Evolutionary conservation across 2,329 filamentous ascomycete genomes (phyloP).

Genomic region (Tolypocladium inflatum): DNA sequence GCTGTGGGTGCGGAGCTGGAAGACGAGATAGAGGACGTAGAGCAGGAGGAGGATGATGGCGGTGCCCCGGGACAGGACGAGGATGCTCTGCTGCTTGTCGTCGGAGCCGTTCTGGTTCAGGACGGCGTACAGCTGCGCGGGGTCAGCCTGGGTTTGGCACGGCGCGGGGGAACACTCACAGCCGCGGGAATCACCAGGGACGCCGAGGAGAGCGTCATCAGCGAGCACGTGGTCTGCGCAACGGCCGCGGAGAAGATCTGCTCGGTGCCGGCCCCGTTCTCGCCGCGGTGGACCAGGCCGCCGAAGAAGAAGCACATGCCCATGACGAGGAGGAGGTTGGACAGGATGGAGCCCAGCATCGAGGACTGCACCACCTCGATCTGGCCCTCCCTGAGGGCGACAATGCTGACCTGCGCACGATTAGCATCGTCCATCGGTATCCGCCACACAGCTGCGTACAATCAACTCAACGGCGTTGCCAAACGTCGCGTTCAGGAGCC

Average conservation of each 20-base stretch:
- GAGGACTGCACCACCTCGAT: slow-evolving; percentile 96
- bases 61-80: slow-evolving; percentile 66
- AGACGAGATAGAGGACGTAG: slow-evolving; percentile 68
- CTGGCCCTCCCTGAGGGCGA: slow-evolving; percentile 75
- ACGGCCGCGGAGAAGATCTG: slow-evolving; percentile 68
- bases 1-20: slow-evolving; percentile 69
- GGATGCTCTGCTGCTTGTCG: slow-evolving; percentile 44
- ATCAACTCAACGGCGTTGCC: slow-evolving; percentile 75
- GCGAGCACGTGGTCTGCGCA: slow-evolving; percentile 65
- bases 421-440: slow-evolving; percentile 1
- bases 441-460: slow-evolving; percentile 32
- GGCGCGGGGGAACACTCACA: slow-evolving; percentile 20
- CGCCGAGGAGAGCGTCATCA: slow-evolving; percentile 68
- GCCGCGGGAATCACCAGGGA: slow-evolving; percentile 73
- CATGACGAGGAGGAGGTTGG: slow-evolving; percentile 82
- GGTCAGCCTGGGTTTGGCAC: neutral
- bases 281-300: slow-evolving; percentile 52
- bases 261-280: slow-evolving; percentile 50
- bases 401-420: slow-evolving; percentile 68
- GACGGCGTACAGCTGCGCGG: slow-evolving; percentile 52
- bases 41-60: slow-evolving; percentile 65
- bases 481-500: slow-evolving; percentile 67
- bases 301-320: slow-evolving; percentile 74
- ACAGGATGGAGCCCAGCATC: slow-evolving; percentile 93
- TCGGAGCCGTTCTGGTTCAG: slow-evolving; percentile 36